Percentiles rank a stretch among this genome's conserved stretches.
phyloP scores from a whole-genome alignment of 2,329 filamentous ascomycete species.

The Davidsoniella eucalypti region DNA sequence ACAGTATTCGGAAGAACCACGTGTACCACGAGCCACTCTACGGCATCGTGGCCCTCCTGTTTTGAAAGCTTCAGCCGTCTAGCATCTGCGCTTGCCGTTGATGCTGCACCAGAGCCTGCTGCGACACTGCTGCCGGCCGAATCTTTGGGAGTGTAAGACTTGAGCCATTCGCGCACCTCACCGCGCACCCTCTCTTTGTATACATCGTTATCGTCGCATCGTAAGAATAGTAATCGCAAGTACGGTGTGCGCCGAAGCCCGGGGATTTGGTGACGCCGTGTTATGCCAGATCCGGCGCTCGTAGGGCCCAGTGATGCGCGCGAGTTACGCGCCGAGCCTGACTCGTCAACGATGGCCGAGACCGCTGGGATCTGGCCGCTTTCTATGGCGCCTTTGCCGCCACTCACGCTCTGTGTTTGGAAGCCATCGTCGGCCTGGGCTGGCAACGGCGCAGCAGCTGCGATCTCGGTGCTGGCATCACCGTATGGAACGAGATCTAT shows the following conservation, averaged over 20 bases:
- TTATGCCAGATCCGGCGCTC: not conserved
- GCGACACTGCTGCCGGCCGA: constrained; percentile 24
- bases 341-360: constrained; percentile 20
- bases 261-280: constrained; percentile 79
- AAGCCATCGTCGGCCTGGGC: constrained; percentile 39
- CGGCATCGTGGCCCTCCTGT: constrained; percentile 89
- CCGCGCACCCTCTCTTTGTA: constrained; percentile 72
- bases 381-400: constrained; percentile 14
- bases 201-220: constrained; percentile 88
- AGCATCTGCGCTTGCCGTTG: constrained; percentile 26
- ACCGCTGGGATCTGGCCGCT: constrained; percentile 15
- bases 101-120: not conserved
- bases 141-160: constrained; percentile 43
- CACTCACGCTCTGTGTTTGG: constrained; percentile 37
- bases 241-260: constrained; percentile 87
- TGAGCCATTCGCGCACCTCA: constrained; percentile 81
- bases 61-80: constrained; percentile 30
- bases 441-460: constrained; percentile 25
- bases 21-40: constrained; percentile 88
- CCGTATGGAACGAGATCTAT: constrained; percentile 63
- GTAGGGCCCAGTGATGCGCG: constrained; percentile 26
- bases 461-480: constrained; percentile 2
- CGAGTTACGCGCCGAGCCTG: constrained; percentile 11
- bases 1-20: constrained; percentile 77
- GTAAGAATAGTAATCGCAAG: constrained; percentile 72